Evolutionary conservation across 2,329 filamentous ascomycete species (phyloP).

Genomic region (Pseudopyricularia javanii): DNA sequence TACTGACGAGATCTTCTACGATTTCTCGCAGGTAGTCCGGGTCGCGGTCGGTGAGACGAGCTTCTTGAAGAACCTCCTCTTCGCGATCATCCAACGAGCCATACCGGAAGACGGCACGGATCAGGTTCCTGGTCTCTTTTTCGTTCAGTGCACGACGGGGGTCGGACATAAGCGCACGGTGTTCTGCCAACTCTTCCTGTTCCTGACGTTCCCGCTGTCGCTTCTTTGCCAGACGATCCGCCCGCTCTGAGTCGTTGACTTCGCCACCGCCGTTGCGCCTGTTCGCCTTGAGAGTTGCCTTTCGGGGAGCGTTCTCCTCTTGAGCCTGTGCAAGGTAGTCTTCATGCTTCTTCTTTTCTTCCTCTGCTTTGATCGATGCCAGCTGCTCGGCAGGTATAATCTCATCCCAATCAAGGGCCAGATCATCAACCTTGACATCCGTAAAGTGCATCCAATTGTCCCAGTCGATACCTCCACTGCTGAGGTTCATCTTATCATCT

Average conservation of each 20-base stretch:
- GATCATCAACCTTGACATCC: conserved; percentile 84
- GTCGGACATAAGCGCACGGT: conserved; percentile 62
- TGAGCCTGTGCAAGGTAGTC: conserved; percentile 71
- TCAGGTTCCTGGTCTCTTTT: conserved; percentile 85
- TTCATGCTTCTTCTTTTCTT: conserved; percentile 73
- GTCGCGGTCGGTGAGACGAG: conserved; percentile 73
- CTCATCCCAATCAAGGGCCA: conserved; percentile 83
- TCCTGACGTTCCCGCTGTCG: conserved; percentile 52
- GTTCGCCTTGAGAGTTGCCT: conserved; percentile 48
- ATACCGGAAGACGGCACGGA: conserved; percentile 81
- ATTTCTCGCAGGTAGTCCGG: conserved; percentile 64
- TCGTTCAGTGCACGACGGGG: conserved; percentile 83
- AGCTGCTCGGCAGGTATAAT: conserved; percentile 94
- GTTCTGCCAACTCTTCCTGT: conserved; percentile 63
- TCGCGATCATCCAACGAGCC: conserved; percentile 81
- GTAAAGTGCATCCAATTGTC: conserved; percentile 98
- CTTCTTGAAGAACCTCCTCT: conserved; percentile 78
- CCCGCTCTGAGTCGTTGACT: conserved; percentile 42
- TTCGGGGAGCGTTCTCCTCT: conserved; percentile 76
- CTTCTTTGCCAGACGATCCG: conserved; percentile 54
- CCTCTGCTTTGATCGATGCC: conserved; percentile 77
- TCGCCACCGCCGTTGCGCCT: conserved; percentile 21
- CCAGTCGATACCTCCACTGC: conserved; percentile 71
- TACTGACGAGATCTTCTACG: conserved; percentile 58
- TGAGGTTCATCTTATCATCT: conserved; percentile 80